These are phyloP conservation scores for Puya raimondii DNA, from an alignment of 176 grass and related monocot species.

Conservation along the genomic window DNA sequence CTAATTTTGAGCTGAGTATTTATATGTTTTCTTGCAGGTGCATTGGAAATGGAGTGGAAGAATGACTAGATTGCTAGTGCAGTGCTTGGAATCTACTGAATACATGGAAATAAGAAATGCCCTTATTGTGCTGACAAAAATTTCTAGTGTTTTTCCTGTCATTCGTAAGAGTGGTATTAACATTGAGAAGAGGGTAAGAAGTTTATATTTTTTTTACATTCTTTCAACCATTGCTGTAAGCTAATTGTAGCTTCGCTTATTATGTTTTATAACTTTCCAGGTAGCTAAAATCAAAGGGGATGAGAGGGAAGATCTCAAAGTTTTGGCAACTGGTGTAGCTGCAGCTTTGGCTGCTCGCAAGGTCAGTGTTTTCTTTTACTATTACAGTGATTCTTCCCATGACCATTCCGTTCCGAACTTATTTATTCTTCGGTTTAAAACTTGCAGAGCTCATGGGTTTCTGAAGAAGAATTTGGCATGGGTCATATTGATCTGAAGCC, in stretches of 20 bases:
- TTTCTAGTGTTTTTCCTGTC: conserved; percentile 84
- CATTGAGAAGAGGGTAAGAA: conserved; percentile 72
- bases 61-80: conserved; percentile 79
- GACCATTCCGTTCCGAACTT: not conserved
- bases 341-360: conserved; percentile 89
- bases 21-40: conserved; percentile 45
- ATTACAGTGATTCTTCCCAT: not conserved
- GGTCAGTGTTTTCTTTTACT: conserved; percentile 35
- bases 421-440: not conserved
- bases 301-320: conserved; percentile 95
- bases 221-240: not conserved
- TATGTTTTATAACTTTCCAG: conserved; percentile 22
- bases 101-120: conserved; percentile 99
- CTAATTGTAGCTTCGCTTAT: not conserved
- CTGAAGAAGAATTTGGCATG: conserved; percentile 98
- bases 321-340: conserved; percentile 91
- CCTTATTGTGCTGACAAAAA: conserved; percentile 90
- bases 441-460: conserved; percentile 89
- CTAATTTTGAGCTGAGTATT: conserved; percentile 15
- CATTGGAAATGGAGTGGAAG: conserved; percentile 90
- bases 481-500: conserved; percentile 77
- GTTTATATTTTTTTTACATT: not conserved
- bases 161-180: conserved; percentile 82
- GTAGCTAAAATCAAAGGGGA: conserved; percentile 88
- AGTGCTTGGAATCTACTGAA: conserved; percentile 96